Evolutionary conservation across 179 eudicot species (phyloP), one percentile per base, ranked within the genome.

Genomic region (Drosera spatulata): DNA sequence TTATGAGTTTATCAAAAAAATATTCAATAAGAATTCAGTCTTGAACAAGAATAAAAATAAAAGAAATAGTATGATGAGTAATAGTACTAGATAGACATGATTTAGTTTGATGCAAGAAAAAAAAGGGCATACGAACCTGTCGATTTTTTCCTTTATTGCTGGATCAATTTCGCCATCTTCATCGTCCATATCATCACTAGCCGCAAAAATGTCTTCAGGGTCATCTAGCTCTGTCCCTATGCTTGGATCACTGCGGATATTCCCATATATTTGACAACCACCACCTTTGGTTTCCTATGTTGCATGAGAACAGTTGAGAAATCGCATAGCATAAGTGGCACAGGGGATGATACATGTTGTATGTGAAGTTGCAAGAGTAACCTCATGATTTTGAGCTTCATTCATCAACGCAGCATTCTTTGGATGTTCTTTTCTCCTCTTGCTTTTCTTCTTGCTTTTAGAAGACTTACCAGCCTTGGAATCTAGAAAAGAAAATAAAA

Each of bases 151-250:
- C 72, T 85, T 78, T 61, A 85, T 71, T 46, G 73, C 89, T 49
- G 86, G 93, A 76, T 90, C 97, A 63, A 90, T 78, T 61, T 75
- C 97, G 48, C 84, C 86, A 58, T 78, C 91, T 62, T 87, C 88
- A 61, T 73, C 75, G 51, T 78, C 87, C 59, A 82, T 71, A 50
- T 71, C 80, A 43, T 75, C 83, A 14, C 80, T 80, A 59, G 72
- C 79, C 51, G 75, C 67, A 66, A 77, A 70, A 63, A 66, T 62
- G 54, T 64, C 80, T 61, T 73, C 82, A 59, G 61, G 33, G 65
- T 80, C 77, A 51, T 74, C 74, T 59, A 72, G 58, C 73, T 75
- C 85, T 55, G 76, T 72, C 56, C 74, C 55, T 58, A 61, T 69
- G 61, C 60, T 62, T 54, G 66, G 49, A 66, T 52, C 63, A 33